Evolutionary conservation across 1,284 basidiomycete species (phyloP).

Genomic region (Fomitopsis palustris): DNA sequence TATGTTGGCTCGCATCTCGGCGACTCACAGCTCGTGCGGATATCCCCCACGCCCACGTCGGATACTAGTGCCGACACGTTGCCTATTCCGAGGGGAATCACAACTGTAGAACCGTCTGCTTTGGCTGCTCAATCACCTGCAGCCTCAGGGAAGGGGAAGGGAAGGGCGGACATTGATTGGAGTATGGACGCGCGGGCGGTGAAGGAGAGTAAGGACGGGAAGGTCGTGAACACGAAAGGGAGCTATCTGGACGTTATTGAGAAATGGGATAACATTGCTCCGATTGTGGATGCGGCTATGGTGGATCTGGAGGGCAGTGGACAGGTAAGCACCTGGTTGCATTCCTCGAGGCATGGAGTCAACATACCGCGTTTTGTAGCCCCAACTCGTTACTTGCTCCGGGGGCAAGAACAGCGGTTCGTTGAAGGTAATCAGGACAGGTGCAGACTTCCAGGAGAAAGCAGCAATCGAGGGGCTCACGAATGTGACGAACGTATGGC

Average conservation of each 20-base stretch:
- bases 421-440: slow-evolving; percentile 80
- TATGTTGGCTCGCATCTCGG: slow-evolving; percentile 85
- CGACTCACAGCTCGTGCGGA: slow-evolving; percentile 73
- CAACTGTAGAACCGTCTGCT: slow-evolving; percentile 33
- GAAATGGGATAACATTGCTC: slow-evolving; percentile 79
- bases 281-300: slow-evolving; percentile 81
- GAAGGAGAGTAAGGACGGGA: slow-evolving; percentile 31
- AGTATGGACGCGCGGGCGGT: slow-evolving; percentile 9
- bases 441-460: slow-evolving; percentile 77
- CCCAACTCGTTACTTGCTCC: slow-evolving; percentile 86
- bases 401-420: slow-evolving; percentile 82
- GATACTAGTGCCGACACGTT: slow-evolving; percentile 44
- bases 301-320: slow-evolving; percentile 75
- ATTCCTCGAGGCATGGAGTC: background rate
- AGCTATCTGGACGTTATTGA: slow-evolving; percentile 58
- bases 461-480: slow-evolving; percentile 59
- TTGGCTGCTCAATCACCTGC: slow-evolving; percentile 8
- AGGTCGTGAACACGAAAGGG: slow-evolving; percentile 47
- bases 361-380: slow-evolving; percentile 28
- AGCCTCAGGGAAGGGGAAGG: slow-evolving; percentile 16
- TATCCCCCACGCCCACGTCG: slow-evolving; percentile 45
- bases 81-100: slow-evolving; percentile 45
- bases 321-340: slow-evolving; percentile 48
- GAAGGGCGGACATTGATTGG: slow-evolving; percentile 12
- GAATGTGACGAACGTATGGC: slow-evolving; percentile 62